These are phyloP conservation scores for Bjerkandera adusta DNA, from an alignment of 1,284 basidiomycete genomes.

Conservation along the genomic window DNA sequence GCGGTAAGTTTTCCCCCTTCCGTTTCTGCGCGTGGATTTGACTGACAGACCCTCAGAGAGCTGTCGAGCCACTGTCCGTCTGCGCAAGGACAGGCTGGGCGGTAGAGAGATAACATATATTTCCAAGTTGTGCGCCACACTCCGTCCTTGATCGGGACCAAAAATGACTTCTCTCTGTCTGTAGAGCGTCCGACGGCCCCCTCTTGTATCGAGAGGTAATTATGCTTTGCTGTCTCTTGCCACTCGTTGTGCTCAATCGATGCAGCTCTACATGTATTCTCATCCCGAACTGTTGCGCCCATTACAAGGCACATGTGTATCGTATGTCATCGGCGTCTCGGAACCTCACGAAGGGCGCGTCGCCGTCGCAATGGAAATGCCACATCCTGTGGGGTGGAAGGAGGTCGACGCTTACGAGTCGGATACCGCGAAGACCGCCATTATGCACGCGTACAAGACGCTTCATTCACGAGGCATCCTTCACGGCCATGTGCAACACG, in stretches of 20 bases:
- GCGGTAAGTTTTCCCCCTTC: no score
- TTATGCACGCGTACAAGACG: conserved; percentile 10
- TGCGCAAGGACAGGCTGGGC: no score
- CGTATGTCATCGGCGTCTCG: not conserved
- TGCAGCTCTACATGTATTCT: not conserved
- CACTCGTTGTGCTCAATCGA: not conserved
- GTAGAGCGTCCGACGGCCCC: no score
- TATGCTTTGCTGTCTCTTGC: no score
- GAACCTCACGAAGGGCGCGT: not conserved
- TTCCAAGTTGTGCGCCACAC: no score
- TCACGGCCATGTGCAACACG: conserved; percentile 8
- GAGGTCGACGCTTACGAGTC: conserved; percentile 1
- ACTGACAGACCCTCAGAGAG: no score
- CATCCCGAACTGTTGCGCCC: not conserved
- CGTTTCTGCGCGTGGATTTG: no score
- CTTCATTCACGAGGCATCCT: conserved; percentile 12
- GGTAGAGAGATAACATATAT: no score
- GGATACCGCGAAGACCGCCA: conserved; percentile 2
- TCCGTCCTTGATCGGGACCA: no score
- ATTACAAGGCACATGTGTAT: not conserved
- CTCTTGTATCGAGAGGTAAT: no score
- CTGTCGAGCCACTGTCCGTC: no score
- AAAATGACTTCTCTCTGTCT: no score
- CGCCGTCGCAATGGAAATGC: conserved; percentile 3
- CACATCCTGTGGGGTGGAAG: conserved; percentile 11